These are phyloP conservation scores for Neocallimastix lanati DNA, from an alignment of 192 early-diverging fungal genomes.

Conservation along the genomic window DNA sequence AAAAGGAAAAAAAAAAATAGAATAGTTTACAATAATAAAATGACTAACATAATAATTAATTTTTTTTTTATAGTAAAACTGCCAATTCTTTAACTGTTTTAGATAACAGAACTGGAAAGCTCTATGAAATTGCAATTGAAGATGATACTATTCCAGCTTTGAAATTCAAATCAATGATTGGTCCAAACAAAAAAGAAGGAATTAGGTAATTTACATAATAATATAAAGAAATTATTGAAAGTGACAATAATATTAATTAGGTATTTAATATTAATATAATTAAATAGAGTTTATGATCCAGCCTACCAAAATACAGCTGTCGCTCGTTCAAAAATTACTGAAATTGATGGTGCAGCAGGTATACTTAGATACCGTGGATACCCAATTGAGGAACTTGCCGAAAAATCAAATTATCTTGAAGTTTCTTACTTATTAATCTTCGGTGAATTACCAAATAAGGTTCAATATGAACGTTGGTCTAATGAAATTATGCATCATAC, in stretches of 20 bases:
- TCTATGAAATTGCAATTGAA: conserved; percentile 24
- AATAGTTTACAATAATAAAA: too few species aligned
- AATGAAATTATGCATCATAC: conserved; percentile 31
- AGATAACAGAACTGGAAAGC: conserved; percentile 47
- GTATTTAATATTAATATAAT: too few species aligned
- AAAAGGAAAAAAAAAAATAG: too few species aligned
- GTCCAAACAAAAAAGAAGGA: conserved; percentile 1
- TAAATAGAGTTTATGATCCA: conserved; percentile 2
- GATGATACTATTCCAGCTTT: conserved; percentile 19
- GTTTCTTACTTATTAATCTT: conserved; percentile 49
- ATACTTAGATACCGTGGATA: conserved; percentile 43
- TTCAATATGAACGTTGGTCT: conserved; percentile 23
- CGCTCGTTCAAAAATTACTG: conserved; percentile 34
- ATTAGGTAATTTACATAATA: too few species aligned
- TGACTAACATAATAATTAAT: too few species aligned
- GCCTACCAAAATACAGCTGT: conserved; percentile 45
- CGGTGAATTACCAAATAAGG: conserved; percentile 31
- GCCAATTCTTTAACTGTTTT: conserved; percentile 32
- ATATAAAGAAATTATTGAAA: too few species aligned
- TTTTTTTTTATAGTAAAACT: too few species aligned
- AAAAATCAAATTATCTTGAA: conserved; percentile 42
- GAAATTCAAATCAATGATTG: conserved; percentile 12
- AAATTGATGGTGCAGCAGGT: conserved; percentile 50
- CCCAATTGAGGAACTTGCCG: conserved; percentile 43
- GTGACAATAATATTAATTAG: too few species aligned